Conservation (phyloP, 1,139 yeast species). For the Pichia sp. region DNA sequence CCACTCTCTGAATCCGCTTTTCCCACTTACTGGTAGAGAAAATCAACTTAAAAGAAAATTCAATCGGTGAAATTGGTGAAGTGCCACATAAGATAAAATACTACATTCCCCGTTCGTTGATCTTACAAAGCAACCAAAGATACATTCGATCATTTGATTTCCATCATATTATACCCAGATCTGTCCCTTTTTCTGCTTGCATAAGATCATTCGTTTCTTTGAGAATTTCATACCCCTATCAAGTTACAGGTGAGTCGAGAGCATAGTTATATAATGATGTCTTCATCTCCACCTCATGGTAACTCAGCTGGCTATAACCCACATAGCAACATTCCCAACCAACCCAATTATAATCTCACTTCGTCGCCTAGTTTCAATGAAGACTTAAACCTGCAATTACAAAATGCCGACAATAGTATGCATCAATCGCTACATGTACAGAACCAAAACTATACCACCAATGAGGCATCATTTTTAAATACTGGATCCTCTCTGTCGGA, state of each 20-base stretch:
- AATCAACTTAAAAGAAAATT: no score
- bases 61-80: no score
- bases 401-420: slow-evolving; percentile 12
- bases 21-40: no score
- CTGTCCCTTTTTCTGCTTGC: slow-evolving; percentile 34
- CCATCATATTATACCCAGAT: not conserved
- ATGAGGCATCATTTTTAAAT: no score
- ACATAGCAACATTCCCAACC: not conserved
- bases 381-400: slow-evolving; percentile 15
- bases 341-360: slow-evolving; percentile 10
- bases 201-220: slow-evolving; percentile 46
- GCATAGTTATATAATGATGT: slow-evolving; percentile 21
- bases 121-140: not conserved
- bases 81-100: no score
- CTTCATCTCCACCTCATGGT: slow-evolving; percentile 26
- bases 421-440: no score
- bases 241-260: slow-evolving; percentile 4
- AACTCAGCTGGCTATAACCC: slow-evolving; percentile 13
- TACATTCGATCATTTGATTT: not conserved
- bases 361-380: slow-evolving; percentile 21
- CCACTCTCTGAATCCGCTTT: no score
- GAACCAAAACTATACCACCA: no score
- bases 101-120: not conserved
- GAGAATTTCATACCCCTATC: slow-evolving; percentile 44
- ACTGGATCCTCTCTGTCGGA: no score